These are phyloP conservation scores for Rosa hybrid DNA, from an alignment of 331 rosid species.

Conservation along the genomic window DNA sequence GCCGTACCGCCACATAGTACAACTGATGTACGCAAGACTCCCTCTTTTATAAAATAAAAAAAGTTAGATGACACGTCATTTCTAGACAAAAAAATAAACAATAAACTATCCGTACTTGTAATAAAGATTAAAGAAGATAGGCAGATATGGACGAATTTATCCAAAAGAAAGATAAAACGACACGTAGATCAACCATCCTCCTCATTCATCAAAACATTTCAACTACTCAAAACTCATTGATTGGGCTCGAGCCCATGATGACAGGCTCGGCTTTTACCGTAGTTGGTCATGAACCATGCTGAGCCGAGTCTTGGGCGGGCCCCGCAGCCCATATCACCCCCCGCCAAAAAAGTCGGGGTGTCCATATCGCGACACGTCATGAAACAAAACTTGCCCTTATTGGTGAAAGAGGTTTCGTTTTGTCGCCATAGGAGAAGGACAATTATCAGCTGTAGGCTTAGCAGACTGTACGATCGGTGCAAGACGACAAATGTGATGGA, in stretches of 20 bases:
- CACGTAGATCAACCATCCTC: constrained; percentile 34
- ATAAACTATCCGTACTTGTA: background rate
- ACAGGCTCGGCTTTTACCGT: constrained; percentile 4
- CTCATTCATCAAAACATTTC: background rate
- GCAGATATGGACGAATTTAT: constrained; percentile 26
- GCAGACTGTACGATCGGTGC: background rate
- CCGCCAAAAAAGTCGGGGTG: background rate
- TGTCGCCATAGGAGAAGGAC: background rate
- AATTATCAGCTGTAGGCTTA: background rate
- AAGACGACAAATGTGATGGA: background rate
- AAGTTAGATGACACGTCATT: constrained; percentile 10
- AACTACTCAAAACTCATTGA: background rate
- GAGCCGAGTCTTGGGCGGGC: background rate
- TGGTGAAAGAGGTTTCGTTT: background rate
- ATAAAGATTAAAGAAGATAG: background rate
- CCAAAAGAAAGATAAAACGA: background rate
- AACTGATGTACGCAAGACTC: too few relatives aligned
- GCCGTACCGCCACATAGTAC: too few relatives aligned
- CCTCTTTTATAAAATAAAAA: background rate
- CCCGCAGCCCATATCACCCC: background rate
- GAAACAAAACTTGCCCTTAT: background rate
- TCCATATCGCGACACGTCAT: background rate
- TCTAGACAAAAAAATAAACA: too few relatives aligned
- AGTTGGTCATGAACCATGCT: background rate
- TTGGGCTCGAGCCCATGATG: background rate